Conservation (phyloP, 768 basidiomycete genomes). For the Kwoniella newhampshirensis region DNA sequence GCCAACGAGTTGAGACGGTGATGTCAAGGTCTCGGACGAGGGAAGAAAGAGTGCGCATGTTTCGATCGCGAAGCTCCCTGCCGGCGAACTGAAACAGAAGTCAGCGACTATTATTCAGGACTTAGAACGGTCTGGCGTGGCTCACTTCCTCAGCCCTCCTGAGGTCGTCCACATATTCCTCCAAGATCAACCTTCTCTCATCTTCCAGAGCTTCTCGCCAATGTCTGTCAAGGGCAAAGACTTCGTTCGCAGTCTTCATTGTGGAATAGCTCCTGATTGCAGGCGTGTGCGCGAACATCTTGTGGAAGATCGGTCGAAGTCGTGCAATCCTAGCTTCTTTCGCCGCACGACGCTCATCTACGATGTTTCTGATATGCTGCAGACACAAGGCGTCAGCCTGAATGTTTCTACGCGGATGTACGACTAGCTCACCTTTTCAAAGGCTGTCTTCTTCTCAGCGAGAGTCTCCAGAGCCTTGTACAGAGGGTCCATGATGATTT, state of each 20-base stretch:
- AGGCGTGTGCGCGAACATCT: constrained; percentile 78
- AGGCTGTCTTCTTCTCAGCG: constrained; percentile 89
- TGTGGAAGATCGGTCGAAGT: constrained; percentile 78
- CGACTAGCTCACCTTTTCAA: constrained; percentile 80
- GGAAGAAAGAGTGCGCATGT: constrained; percentile 75
- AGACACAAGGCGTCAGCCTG: not conserved
- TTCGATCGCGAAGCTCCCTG: constrained; percentile 56
- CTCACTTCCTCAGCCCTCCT: constrained; percentile 85
- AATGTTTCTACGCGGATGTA: not conserved
- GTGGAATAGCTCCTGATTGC: constrained; percentile 90
- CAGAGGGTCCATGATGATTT: constrained; percentile 95
- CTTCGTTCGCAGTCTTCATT: constrained; percentile 80
- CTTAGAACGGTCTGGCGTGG: too few relatives aligned
- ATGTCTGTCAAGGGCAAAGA: constrained; percentile 81
- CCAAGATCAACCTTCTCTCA: constrained; percentile 82
- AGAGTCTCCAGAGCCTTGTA: constrained; percentile 91
- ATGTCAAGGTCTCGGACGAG: constrained; percentile 85
- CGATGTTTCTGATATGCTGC: constrained; percentile 75
- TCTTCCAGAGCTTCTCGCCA: constrained; percentile 80
- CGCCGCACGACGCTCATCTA: constrained; percentile 81
- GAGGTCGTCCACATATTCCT: constrained; percentile 83
- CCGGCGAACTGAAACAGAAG: constrained; percentile 33
- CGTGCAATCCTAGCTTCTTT: constrained; percentile 77
- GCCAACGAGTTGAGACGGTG: constrained; percentile 92
- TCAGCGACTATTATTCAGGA: not conserved